Base-by-base conservation (phyloP, 1,284 basidiomycete species). In the Tremellales sp. region DNA sequence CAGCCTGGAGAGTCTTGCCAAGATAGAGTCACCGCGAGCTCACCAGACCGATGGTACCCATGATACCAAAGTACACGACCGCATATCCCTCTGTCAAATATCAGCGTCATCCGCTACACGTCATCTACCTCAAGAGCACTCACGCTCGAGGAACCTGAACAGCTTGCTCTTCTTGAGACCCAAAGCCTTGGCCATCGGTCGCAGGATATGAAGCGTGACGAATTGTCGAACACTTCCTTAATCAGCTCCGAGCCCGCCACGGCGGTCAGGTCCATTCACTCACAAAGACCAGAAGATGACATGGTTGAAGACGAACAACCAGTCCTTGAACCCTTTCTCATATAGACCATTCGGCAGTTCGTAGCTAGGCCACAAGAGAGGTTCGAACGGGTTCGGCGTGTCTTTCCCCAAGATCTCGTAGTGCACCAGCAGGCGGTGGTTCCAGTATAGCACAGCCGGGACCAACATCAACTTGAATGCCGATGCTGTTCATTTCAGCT, bases 271-370 rank as follows among this genome's bases (percentile, higher is more conserved):
- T 15, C 29, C 8, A 24, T 15, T 26, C 10, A 62, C 69, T 56
- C 40, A 74, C 72, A 92, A 89, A 1, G 90, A 94, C 76, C 88
- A 98, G 60, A 97, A 85, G 39, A 98, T 78, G 70, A 97, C 80
- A 72, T 96, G 82, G 74, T 91, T 97, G 3, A 80, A 79, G 41
- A 97, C 70, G 75, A 98, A 98, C 17, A 80, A 69, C 6, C 96
- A 61, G 70, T 98, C 96, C 60, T 81, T 74, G 61, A 82, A 85
- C 17, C 84, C 82, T 73, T 94, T 96, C 36, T 77, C 78, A 66
- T 91, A 96, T 27, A 53, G 61, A 2, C 72, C 83, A 15, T 79
- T 76, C 6, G 83, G 77, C 25, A 86, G 60, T 17, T 71, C 80
- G 62, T 92, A 78, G 6, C 88, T 87, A 48, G 93, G 80, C 64